Conservation (phyloP, 1,284 basidiomycete genomes). For the Kalmanozyma brasiliensis region DNA sequence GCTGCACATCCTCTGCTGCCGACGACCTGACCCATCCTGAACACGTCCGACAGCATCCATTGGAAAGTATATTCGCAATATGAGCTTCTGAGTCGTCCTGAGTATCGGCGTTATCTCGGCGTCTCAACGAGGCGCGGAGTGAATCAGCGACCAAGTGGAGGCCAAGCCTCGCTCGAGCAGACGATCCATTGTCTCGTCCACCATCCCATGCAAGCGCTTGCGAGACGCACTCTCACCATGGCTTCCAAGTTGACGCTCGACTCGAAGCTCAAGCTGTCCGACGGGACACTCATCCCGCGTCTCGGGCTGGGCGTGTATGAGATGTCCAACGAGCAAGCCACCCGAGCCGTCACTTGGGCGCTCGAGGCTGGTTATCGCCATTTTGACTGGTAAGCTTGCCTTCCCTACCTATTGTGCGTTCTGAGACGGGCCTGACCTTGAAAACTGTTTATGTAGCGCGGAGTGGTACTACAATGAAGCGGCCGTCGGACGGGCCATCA, state of each 20-base stretch:
- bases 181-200: neutral
- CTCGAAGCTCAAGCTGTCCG: slow-evolving; percentile 19
- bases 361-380: slow-evolving; percentile 33
- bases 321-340: slow-evolving; percentile 26
- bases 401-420: neutral
- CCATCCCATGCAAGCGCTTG: slow-evolving; percentile 1
- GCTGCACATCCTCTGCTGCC: too few species aligned
- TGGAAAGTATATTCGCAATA: too few species aligned
- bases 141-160: slow-evolving; percentile 4
- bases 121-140: neutral
- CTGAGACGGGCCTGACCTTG: too few species aligned
- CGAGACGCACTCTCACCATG: slow-evolving; percentile 3
- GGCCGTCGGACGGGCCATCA: slow-evolving; percentile 19
- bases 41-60: too few species aligned
- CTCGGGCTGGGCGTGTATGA: slow-evolving; percentile 33
- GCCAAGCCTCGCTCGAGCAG: neutral
- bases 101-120: slow-evolving; percentile 4
- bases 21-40: too few species aligned
- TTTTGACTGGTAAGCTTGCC: slow-evolving; percentile 28
- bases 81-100: too few species aligned
- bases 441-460: slow-evolving; percentile 7
- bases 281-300: slow-evolving; percentile 21
- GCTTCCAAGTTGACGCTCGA: slow-evolving; percentile 11
- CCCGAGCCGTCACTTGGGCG: slow-evolving; percentile 33
- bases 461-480: slow-evolving; percentile 41